A percentile compares a stretch with the other conserved stretches of the same genome.
phyloP scores from a whole-genome alignment of 2,329 filamentous ascomycete species.

The Fusarium sp. region DNA sequence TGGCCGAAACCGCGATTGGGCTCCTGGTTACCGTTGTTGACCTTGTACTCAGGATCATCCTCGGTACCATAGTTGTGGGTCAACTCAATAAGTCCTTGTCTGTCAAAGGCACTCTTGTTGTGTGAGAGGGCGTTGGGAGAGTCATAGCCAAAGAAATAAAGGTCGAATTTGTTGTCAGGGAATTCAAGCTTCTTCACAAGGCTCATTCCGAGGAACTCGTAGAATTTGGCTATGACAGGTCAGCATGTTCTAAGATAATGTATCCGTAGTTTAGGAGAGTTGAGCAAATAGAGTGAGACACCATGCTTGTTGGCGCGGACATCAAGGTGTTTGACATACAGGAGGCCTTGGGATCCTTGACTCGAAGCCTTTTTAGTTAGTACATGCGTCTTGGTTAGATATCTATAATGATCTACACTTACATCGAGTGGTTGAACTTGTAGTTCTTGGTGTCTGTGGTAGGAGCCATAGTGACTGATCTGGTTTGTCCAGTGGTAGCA shows the following conservation, averaged over 20 bases:
- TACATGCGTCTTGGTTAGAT: constrained; percentile 18
- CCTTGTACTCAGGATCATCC: constrained; percentile 80
- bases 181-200: constrained; percentile 84
- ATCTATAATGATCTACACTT: constrained; percentile 45
- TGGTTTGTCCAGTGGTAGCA: constrained; percentile 27
- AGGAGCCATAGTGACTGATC: constrained; percentile 78
- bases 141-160: constrained; percentile 96
- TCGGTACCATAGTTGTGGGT: constrained; percentile 91
- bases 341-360: constrained; percentile 91
- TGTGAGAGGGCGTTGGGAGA: constrained; percentile 78
- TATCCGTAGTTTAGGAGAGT: not conserved
- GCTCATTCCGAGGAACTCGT: constrained; percentile 91
- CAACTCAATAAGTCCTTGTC: constrained; percentile 91
- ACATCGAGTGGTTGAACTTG: constrained; percentile 92
- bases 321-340: constrained; percentile 59
- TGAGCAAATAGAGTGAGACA: constrained; percentile 4
- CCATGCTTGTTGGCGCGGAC: constrained; percentile 17
- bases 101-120: constrained; percentile 79
- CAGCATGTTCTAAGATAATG: not conserved
- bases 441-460: constrained; percentile 82
- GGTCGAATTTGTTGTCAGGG: constrained; percentile 90
- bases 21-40: constrained; percentile 92
- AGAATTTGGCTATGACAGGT: constrained; percentile 80
- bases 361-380: constrained; percentile 76
- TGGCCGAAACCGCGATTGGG: constrained; percentile 88